A percentile compares a stretch with the other conserved stretches of the same genome.
Conservation (phyloP, 1,139 yeast species). For the Protomyces pachydermus region DNA sequence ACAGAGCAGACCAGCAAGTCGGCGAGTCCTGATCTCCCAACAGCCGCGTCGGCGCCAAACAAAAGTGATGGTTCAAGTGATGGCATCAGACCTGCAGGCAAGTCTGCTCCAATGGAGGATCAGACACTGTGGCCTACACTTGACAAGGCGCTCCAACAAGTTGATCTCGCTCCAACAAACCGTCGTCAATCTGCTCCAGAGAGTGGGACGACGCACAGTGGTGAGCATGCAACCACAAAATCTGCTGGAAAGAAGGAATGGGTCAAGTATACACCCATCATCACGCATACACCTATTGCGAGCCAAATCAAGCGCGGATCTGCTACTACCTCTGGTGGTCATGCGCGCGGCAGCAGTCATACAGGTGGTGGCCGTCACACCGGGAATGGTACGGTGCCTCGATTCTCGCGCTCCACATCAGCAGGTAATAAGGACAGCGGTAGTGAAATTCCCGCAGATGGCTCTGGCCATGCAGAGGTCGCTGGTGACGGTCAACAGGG, state of each 20-base stretch:
- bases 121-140: conserved; percentile 28
- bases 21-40: not conserved
- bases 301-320: not conserved
- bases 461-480: not conserved
- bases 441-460: not conserved
- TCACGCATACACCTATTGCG: conserved; percentile 21
- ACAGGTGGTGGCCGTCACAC: not conserved
- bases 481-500: not conserved
- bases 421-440: not conserved
- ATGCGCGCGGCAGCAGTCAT: not conserved
- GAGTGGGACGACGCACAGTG: not conserved
- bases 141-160: conserved; percentile 26
- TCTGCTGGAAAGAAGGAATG: conserved; percentile 27
- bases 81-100: not conserved
- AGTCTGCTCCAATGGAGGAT: conserved; percentile 8
- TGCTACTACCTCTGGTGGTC: not conserved
- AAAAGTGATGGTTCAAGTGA: not conserved
- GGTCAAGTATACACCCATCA: conserved; percentile 27
- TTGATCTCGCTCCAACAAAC: not conserved
- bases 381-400: not conserved
- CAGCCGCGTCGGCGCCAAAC: not conserved
- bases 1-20: not conserved
- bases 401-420: not conserved
- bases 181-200: not conserved
- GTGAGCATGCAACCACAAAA: conserved; percentile 3